Percentiles rank a stretch among this genome's conserved stretches.
Evolutionary conservation across 2,329 filamentous ascomycete genomes (phyloP).

Genomic region (Ophiostoma australiae): DNA sequence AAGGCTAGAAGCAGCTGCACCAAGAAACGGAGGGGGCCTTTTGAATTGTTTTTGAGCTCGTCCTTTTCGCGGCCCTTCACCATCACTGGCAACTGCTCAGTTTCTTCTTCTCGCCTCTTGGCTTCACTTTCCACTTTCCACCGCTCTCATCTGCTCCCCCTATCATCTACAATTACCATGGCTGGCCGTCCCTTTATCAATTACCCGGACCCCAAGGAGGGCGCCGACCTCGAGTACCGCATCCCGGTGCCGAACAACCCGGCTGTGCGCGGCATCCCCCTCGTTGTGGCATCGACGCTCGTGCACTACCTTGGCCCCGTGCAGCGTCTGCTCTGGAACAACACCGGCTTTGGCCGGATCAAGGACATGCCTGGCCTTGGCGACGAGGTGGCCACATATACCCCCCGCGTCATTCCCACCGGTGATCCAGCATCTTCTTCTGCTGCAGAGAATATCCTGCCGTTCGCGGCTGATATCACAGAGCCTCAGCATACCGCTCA

Average conservation of each 20-base stretch:
- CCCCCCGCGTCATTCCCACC: conserved; percentile 31
- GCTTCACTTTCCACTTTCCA: neutral
- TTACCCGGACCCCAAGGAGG: conserved; percentile 41
- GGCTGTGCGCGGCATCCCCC: conserved; percentile 58
- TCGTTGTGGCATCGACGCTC: conserved; percentile 50
- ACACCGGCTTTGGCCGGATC: conserved; percentile 53
- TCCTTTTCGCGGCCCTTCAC: no score
- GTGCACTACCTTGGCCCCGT: conserved; percentile 56
- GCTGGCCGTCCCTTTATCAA: conserved; percentile 36
- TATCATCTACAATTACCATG: conserved; percentile 18
- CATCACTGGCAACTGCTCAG: no score
- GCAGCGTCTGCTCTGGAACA: conserved; percentile 63
- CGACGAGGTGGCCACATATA: conserved; percentile 42
- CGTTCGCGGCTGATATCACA: conserved; percentile 41
- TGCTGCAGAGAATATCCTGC: conserved; percentile 34
- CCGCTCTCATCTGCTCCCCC: neutral
- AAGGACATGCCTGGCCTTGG: conserved; percentile 45
- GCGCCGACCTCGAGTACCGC: conserved; percentile 34
- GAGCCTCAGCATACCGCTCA: conserved; percentile 38
- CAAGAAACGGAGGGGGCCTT: neutral
- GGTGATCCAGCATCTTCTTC: conserved; percentile 23
- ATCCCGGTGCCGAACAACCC: conserved; percentile 57
- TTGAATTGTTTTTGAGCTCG: neutral
- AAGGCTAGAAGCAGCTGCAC: neutral
- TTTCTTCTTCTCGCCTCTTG: neutral